Base-by-base conservation (phyloP, 2,329 filamentous ascomycete genomes). In the Trichophyton schoenleinii region DNA sequence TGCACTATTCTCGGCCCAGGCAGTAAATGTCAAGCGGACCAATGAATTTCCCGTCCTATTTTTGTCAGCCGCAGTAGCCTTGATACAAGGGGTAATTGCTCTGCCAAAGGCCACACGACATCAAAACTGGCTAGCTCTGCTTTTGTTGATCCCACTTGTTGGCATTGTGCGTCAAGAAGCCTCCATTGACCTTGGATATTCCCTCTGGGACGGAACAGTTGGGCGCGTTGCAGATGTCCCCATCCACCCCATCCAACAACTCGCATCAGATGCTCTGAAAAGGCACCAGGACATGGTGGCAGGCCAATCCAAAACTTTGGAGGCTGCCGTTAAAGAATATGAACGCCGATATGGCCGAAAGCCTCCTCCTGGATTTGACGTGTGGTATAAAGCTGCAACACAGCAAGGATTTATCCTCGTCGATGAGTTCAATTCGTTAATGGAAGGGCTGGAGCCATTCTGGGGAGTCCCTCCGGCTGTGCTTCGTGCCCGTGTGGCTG, bases 391-490 rank as follows among this genome's bases (percentile, higher is more conserved):
- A 28, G 59, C 48, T 41, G 59, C 59, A 20, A 38, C 22, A 49
- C 11, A 42, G 15, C 5, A 46, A 31, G 55, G 42, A 7, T 60
- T 57, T 34, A 31, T 60, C 18, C 34, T 60, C 2, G 22, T 60
- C 20, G 59, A 60, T 44, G 59, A 60, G 31, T 60, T 60, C 38
- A 49, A 60, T 57, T 20, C 53, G 6, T 31, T 60, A 9, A 60
- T 60, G 59, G 48, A 57, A 57, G 59, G 59, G 15, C 44, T 60
- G 20, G 31, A 60, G n/a, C 49, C 49, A 57, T 57, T 60, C 25
- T 60, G 59, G 59, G 60, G 60, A n/a, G 60, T 61, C 3, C 44
- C 60, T 49, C 60, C 60, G 13, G 38, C n/a, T 3, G 60, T 58
- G 34, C 60, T 61, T 28, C 60, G 60, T 34, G 53, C 52, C 9